Evolutionary conservation across 345 rosid species (phyloP), one percentile per base, ranked within the genome.

Genomic region (Salix viminalis): DNA sequence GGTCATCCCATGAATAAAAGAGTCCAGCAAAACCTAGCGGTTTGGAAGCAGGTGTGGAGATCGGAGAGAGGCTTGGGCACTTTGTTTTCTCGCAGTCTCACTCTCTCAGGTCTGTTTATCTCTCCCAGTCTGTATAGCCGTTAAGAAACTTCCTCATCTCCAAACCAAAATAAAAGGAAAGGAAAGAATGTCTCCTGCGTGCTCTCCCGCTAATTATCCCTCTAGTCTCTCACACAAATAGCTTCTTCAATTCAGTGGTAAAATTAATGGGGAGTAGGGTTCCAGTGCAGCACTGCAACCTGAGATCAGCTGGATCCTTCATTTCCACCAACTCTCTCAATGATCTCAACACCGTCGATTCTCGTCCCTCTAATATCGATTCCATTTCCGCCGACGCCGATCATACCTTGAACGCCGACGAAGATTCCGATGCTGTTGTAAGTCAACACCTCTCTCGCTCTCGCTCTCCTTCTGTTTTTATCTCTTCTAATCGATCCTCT

Each of bases 281-380:
- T 87, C 91, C 90, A 14, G 85, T 86, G 8, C 94, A 87, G 69
- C 94, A 88, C 67, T 94, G 91, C 86, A 86, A 87, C 82, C 78
- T 92, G 84, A 84, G 89, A 83, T 84, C 95, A 30, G 84, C 90
- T 56, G 89, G 79, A 86, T 90, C 97, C 37, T 94, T 86, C 82
- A 87, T 88, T 71, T 79, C 80, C 11, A 76, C 71, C 74, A 75
- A 67, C 76, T 91, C 97, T 65, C 88, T 91, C 13, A 91, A 94
- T 75, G 97, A 94, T 75, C 98, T 94, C 84, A 92, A 92, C 85
- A 79, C 97, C 67, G 92, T 87, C 58, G 96, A 89, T 72, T 85
- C 88, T 32, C 88, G 85, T 5, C 80, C 89, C 30, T 37, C 84
- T 37, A 85, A 83, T 65, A 83, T 88, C 65, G 90, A 84, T 37